Percentiles rank a stretch among this genome's conserved stretches.
These are phyloP conservation scores for Pholiota molesta DNA, from an alignment of 768 basidiomycete species.

Conservation along the genomic window DNA sequence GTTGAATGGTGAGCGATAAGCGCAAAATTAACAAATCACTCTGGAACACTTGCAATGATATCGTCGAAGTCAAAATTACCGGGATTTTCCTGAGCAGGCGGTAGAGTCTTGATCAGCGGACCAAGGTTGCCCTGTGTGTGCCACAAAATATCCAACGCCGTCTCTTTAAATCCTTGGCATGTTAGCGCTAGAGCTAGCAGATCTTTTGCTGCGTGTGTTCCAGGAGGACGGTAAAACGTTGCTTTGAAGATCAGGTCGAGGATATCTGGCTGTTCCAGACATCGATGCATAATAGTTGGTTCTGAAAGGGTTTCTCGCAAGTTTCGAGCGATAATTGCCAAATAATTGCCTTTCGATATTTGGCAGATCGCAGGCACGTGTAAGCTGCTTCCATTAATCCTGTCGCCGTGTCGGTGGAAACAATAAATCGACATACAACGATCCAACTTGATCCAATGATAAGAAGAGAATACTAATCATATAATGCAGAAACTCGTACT, in stretches of 20 bases:
- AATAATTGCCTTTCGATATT: too few relatives aligned
- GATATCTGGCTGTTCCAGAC: constrained; percentile 18
- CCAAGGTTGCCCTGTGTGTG: constrained; percentile 18
- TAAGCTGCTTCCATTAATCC: too few relatives aligned
- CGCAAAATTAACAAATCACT: neutral
- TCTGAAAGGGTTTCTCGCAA: too few relatives aligned
- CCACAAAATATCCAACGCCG: constrained; percentile 21
- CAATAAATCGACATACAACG: too few relatives aligned
- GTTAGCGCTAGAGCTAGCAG: constrained; percentile 17
- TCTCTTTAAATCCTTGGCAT: constrained; percentile 14
- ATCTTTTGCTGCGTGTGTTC: neutral
- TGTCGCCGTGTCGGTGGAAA: too few relatives aligned
- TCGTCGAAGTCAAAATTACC: neutral
- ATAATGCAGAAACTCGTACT: too few relatives aligned
- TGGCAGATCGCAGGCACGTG: too few relatives aligned
- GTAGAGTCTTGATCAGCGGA: constrained; percentile 17
- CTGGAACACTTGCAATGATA: neutral
- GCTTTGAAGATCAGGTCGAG: constrained; percentile 16
- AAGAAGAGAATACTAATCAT: too few relatives aligned
- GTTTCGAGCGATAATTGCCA: too few relatives aligned
- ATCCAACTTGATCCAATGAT: too few relatives aligned
- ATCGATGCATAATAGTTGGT: constrained; percentile 13
- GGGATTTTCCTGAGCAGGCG: neutral
- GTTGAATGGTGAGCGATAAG: neutral
- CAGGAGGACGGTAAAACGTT: neutral